These are phyloP conservation scores for Penicillium sp. DNA, from an alignment of 2,329 filamentous ascomycete species.

Conservation along the genomic window DNA sequence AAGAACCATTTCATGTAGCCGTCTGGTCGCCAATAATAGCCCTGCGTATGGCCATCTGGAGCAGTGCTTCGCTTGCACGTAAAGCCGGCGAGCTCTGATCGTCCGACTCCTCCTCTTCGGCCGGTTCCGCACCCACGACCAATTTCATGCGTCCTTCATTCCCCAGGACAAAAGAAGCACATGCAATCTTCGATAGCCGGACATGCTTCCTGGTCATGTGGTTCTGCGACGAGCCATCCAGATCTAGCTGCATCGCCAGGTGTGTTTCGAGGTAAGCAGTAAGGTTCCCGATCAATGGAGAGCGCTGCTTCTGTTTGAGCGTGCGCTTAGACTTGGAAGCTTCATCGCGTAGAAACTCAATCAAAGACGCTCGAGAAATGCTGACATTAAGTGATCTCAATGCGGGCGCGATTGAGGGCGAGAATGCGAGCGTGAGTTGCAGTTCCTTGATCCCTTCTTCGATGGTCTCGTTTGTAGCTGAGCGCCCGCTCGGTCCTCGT, in stretches of 20 bases:
- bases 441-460: constrained; percentile 39
- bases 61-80: constrained; percentile 32
- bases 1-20: constrained; percentile 12
- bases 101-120: constrained; percentile 14
- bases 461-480: constrained; percentile 12
- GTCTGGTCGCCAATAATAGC: constrained; percentile 24
- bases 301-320: constrained; percentile 12
- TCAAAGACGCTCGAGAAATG: constrained; percentile 31
- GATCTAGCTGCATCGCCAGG: constrained; percentile 41
- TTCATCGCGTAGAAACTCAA: constrained; percentile 18
- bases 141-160: constrained; percentile 41
- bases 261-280: constrained; percentile 38
- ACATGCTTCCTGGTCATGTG: constrained; percentile 25
- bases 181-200: constrained; percentile 38
- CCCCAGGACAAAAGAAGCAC: constrained; percentile 40
- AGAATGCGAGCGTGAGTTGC: constrained; percentile 42
- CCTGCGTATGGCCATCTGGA: constrained; percentile 31
- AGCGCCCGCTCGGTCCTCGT: not conserved
- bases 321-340: constrained; percentile 3
- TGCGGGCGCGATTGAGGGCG: constrained; percentile 32
- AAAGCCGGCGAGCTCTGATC: constrained; percentile 23
- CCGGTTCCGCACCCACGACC: constrained; percentile 25
- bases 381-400: constrained; percentile 36
- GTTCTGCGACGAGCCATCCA: constrained; percentile 19
- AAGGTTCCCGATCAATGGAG: constrained; percentile 23